Evolutionary conservation across 2,329 filamentous ascomycete genomes (phyloP).

Genomic region (Alternaria longipes): DNA sequence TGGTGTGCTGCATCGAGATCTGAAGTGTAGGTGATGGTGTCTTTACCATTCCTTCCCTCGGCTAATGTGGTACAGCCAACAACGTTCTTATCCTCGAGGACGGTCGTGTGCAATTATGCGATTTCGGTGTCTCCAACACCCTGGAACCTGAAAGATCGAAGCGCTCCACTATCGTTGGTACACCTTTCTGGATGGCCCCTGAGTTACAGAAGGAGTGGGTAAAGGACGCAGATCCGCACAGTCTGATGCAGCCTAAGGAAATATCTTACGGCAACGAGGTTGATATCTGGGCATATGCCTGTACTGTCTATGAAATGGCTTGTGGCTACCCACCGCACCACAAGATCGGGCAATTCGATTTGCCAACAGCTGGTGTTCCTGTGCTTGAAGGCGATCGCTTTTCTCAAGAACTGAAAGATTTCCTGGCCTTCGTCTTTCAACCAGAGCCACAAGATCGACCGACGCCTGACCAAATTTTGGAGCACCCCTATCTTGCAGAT

Average conservation of each 20-base stretch:
- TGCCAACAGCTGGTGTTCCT: constrained; percentile 63
- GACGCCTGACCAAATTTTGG: constrained; percentile 73
- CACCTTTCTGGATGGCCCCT: constrained; percentile 86
- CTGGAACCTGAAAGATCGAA: constrained; percentile 80
- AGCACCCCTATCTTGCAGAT: constrained; percentile 73
- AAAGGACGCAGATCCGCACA: constrained; percentile 67
- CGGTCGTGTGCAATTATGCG: constrained; percentile 80
- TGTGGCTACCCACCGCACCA: constrained; percentile 79
- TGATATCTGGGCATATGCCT: constrained; percentile 87
- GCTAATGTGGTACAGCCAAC: constrained; percentile 59
- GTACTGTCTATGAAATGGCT: constrained; percentile 82
- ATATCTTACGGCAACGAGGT: constrained; percentile 60
- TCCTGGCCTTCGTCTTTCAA: constrained; percentile 77
- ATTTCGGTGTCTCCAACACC: constrained; percentile 84
- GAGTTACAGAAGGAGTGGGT: constrained; percentile 67
- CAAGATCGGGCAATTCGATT: constrained; percentile 37
- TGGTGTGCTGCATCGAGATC: constrained; percentile 72
- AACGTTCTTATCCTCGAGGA: constrained; percentile 83
- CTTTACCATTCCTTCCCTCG: background rate
- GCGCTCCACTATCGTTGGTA: constrained; percentile 81
- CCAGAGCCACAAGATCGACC: constrained; percentile 74
- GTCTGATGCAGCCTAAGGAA: constrained; percentile 59
- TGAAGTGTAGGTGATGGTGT: constrained; percentile 61
- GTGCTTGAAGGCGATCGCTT: constrained; percentile 76
- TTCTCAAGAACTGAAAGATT: constrained; percentile 72